Conservation (phyloP, 2,329 filamentous ascomycete genomes). For the Botryosphaeria dothidea region DNA sequence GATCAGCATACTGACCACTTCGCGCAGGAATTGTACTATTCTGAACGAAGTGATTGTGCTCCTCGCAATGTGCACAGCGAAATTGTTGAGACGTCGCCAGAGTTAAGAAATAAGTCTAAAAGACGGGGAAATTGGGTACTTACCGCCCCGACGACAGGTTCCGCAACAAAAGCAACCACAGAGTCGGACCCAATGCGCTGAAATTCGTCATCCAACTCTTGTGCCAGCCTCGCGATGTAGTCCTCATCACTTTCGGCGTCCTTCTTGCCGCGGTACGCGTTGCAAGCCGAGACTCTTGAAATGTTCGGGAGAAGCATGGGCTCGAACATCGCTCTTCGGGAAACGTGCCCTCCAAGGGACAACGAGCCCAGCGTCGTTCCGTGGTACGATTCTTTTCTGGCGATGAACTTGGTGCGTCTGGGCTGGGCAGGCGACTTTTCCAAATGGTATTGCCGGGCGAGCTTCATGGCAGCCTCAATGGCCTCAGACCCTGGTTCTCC, state of each 20-base stretch:
- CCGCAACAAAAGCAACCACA: conserved; percentile 72
- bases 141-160: conserved; percentile 72
- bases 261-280: conserved; percentile 60
- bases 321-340: conserved; percentile 63
- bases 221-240: conserved; percentile 62
- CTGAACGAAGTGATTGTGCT: no score
- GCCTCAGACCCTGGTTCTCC: conserved; percentile 64
- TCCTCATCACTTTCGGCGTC: conserved; percentile 55
- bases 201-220: conserved; percentile 70
- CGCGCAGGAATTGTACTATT: not conserved
- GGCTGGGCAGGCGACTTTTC: conserved; percentile 56
- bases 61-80: no score
- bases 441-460: conserved; percentile 66
- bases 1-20: not conserved
- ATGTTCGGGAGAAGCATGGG: conserved; percentile 58
- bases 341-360: conserved; percentile 62
- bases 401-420: conserved; percentile 62
- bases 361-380: conserved; percentile 70
- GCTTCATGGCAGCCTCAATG: conserved; percentile 67
- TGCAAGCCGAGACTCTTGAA: conserved; percentile 66
- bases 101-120: no score
- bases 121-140: conserved; percentile 28
- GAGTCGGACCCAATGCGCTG: conserved; percentile 62
- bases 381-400: conserved; percentile 67
- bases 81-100: no score